Percentiles rank a stretch among this genome's conserved stretches.
Evolutionary conservation across 2,329 filamentous ascomycete genomes (phyloP).

Genomic region (Trichoderma citrinoviride): DNA sequence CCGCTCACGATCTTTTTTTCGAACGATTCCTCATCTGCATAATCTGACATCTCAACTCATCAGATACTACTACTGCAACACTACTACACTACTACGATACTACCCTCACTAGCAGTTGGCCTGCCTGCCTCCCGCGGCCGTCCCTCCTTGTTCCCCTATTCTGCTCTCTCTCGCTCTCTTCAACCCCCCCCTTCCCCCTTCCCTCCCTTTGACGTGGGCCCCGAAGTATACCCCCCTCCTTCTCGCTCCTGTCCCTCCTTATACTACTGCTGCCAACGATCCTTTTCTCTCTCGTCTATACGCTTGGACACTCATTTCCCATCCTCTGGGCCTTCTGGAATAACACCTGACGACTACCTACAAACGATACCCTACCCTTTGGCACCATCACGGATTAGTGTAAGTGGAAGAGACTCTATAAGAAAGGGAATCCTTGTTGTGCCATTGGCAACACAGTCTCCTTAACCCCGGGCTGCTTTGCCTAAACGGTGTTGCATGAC

Average conservation of each 20-base stretch:
- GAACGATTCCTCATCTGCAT: slow-evolving; percentile 10
- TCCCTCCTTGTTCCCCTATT: slow-evolving; percentile 5
- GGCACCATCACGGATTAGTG: slow-evolving; percentile 19
- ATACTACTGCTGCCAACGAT: neutral
- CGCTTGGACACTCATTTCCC: neutral
- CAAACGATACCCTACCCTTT: neutral
- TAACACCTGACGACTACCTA: neutral
- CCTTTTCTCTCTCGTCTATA: neutral
- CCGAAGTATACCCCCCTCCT: neutral
- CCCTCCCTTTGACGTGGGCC: neutral
- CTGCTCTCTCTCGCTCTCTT: neutral
- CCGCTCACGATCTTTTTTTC: slow-evolving; percentile 19
- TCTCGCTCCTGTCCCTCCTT: neutral
- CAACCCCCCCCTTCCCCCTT: neutral
- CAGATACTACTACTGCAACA: neutral
- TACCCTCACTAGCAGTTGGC: slow-evolving; percentile 7
- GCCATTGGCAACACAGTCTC: slow-evolving; percentile 11
- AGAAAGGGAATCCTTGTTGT: slow-evolving; percentile 13
- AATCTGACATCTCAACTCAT: slow-evolving; percentile 5
- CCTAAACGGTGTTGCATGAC: slow-evolving; percentile 21
- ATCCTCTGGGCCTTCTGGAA: neutral
- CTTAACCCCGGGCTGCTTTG: slow-evolving; percentile 14
- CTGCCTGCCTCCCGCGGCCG: slow-evolving; percentile 9
- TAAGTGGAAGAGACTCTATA: slow-evolving; percentile 17
- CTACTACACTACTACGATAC: too few relatives aligned